Conservation (phyloP, 805 yeast genomes). For the Ogataea trehaloabstinens region DNA sequence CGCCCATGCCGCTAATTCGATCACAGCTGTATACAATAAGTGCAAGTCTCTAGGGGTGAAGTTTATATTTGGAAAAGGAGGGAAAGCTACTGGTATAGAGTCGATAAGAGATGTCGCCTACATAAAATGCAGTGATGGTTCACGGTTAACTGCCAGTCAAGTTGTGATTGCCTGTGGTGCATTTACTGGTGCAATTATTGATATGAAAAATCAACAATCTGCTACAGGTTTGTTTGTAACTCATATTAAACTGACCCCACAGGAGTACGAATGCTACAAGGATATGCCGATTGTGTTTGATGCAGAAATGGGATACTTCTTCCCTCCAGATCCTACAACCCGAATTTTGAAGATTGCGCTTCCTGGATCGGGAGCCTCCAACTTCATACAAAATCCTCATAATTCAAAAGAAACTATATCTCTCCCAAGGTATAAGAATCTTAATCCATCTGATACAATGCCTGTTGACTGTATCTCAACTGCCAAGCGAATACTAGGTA, state of each 20-base stretch:
- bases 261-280: constrained; percentile 36
- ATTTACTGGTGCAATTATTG: constrained; percentile 34
- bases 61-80: constrained; percentile 34
- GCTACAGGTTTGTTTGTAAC: constrained; percentile 41
- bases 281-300: constrained; percentile 44
- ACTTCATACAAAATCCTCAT: constrained; percentile 21
- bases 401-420: constrained; percentile 19
- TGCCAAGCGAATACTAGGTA: constrained; percentile 31
- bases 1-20: constrained; percentile 41
- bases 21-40: constrained; percentile 31
- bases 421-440: constrained; percentile 37
- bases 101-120: background rate
- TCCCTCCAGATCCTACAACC: constrained; percentile 46
- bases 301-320: constrained; percentile 45
- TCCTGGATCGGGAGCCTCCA: constrained; percentile 34
- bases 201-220: constrained; percentile 31
- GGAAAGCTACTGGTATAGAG: constrained; percentile 22
- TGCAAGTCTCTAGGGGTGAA: constrained; percentile 32
- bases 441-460: constrained; percentile 37
- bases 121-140: constrained; percentile 18
- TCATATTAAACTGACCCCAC: constrained; percentile 36
- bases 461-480: constrained; percentile 32
- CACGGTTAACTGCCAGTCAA: constrained; percentile 31
- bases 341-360: constrained; percentile 39
- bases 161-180: constrained; percentile 42